Evolutionary conservation across 2,329 filamentous ascomycete genomes (phyloP), one percentile per base, ranked within the genome.

Genomic region (Exophiala phaeomuriformis): DNA sequence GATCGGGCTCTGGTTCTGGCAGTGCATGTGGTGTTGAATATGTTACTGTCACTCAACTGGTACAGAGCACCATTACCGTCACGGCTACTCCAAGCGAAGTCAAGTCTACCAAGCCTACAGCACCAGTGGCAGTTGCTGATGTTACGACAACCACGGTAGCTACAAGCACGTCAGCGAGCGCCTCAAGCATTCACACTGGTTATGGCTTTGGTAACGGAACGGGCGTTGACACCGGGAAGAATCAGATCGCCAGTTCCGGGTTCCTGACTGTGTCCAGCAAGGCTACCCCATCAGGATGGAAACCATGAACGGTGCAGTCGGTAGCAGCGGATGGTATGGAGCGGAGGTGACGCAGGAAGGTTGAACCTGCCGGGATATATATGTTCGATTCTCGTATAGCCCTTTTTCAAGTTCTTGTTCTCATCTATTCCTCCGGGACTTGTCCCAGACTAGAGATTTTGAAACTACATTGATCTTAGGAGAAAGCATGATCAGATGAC

Each of bases 21-120:
- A 30, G 41, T 27, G 39, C 55, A 30, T 59, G 57, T 45, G 46
- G 51, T 47, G 39, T 59, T 5, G 37, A 45, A 4, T 57, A 52
- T 39, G 52, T 59, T 8, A 59, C 57, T 10, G 51, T 57, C 32
- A 59, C 57, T 2, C 45, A 59, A 36, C 46, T 54, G 4, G 29
- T 48, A n/a, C 40, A 59, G 43, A 59, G 57, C 53, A 59, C 54
- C 29, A 36, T 59, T 27, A 59, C 57, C 2, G 54, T 59, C 9
- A 59, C 54, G 4, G 53, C 50, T 5, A 47, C 43, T 7, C 47
- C 53, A 9, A 51, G n/a, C 12, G 47, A 31, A 37, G n/a, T 40
- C 39, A 53, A 46, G 30, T 28, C 33, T 28, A 5, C 45, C 31
- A 50, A 49, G 36, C 46, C 55, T n/a, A 39, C 49, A 2, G 41